Evolutionary conservation across 2,329 filamentous ascomycete genomes (phyloP), one percentile per base, ranked within the genome.

Genomic region (Colletotrichum sp.): DNA sequence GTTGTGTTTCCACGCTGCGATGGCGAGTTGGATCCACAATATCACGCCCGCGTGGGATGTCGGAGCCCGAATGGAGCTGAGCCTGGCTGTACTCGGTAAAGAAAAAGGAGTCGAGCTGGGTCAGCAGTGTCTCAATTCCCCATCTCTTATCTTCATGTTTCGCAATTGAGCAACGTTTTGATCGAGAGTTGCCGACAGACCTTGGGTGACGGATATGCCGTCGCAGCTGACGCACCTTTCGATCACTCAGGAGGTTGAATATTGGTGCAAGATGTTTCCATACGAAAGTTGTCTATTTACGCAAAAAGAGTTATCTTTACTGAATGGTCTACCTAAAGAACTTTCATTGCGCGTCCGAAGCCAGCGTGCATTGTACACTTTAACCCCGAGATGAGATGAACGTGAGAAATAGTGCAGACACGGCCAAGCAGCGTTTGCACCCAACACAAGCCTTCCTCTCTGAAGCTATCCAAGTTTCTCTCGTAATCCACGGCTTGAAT

Each of bases 11-110:
- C 24, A 14, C 30, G 32, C 14, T 10, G 52, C 38, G 55, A 75
- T 75, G 73, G 59, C 70, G 70, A 75, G 16, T 64, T 59, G 8
- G 38, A 18, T 74, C 70, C 64, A 74, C 73, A 59, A 38, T 36
- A 74, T 73, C 70, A 69, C 73, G 70, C 36, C 58, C 26, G 18
- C 21, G 36, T 28, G 30, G 30, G 30, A 34, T 30, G 65, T 9
- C 32, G 28, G 48, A 38, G 48, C 43, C 43, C 28, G 30, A n/a
- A 36, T 34, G n/a, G 36, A 52, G 38, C 63, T 32, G 26, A 52
- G 24, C 7, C 38, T 52, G 26, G 38, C 24, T 58, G 55, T 24
- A 24, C 55, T 24, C 21, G 55, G 21, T 58, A 58, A 58, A 26
- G 16, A 12, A 21, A 56, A 14, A 28, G 24, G 7, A 21, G 55